phyloP scores from a whole-genome alignment of 495 filamentous ascomycete species.

The Neurospora sp. region DNA sequence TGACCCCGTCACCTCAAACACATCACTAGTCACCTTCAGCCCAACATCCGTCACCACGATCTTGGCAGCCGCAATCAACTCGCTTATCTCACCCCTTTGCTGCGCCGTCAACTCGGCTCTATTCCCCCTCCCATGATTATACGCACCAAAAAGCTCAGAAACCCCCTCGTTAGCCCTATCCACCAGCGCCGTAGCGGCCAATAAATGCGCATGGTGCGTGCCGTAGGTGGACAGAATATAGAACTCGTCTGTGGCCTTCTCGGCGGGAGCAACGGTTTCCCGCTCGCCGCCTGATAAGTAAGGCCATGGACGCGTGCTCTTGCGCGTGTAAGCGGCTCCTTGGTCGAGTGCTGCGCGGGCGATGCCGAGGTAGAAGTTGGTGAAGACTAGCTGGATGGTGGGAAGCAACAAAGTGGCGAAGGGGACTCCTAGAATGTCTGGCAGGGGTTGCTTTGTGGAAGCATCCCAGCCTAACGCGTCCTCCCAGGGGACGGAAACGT shows the following conservation, averaged over 20 bases:
- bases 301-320: constrained; percentile 47
- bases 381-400: constrained; percentile 52
- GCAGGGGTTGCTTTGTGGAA: constrained; percentile 22
- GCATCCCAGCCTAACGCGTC: constrained; percentile 50
- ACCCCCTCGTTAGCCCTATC: constrained; percentile 41
- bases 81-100: constrained; percentile 46
- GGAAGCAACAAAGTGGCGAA: constrained; percentile 45
- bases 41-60: constrained; percentile 48
- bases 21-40: constrained; percentile 42
- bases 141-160: constrained; percentile 29
- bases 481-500: constrained; percentile 42
- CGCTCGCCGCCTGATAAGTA: constrained; percentile 36
- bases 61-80: constrained; percentile 50
- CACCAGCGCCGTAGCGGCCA: constrained; percentile 44
- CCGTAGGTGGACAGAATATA: constrained; percentile 53
- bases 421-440: constrained; percentile 34
- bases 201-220: constrained; percentile 47
- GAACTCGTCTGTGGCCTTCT: constrained; percentile 45
- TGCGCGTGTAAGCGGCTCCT: constrained; percentile 40
- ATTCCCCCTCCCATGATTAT: constrained; percentile 13
- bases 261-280: background rate
- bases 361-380: constrained; percentile 54
- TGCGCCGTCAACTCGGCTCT: constrained; percentile 29
- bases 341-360: constrained; percentile 41
- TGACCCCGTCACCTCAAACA: constrained; percentile 51